A percentile compares a stretch with the other conserved stretches of the same genome.
Evolutionary conservation across 2,329 filamentous ascomycete species (phyloP).

Genomic region (Elsinoe necatrix): DNA sequence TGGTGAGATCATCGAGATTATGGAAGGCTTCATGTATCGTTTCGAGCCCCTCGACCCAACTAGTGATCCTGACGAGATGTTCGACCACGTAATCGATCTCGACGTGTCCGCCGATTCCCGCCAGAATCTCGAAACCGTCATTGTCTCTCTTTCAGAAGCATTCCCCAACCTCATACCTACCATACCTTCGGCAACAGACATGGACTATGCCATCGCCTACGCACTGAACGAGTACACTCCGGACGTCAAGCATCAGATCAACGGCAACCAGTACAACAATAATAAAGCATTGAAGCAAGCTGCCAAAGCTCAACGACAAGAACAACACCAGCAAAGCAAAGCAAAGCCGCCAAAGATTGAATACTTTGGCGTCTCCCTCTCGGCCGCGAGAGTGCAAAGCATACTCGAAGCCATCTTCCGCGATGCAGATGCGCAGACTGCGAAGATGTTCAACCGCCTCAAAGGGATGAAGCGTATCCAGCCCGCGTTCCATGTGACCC

Average conservation of each 20-base stretch:
- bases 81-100: slow-evolving; percentile 78
- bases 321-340: slow-evolving; percentile 21
- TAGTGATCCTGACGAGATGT: slow-evolving; percentile 64
- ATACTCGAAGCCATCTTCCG: slow-evolving; percentile 65
- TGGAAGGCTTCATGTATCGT: slow-evolving; percentile 84
- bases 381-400: slow-evolving; percentile 42
- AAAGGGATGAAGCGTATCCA: slow-evolving; percentile 68
- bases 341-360: slow-evolving; percentile 45
- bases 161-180: slow-evolving; percentile 69
- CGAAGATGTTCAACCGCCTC: slow-evolving; percentile 68
- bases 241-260: slow-evolving; percentile 65
- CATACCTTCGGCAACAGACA: slow-evolving; percentile 61
- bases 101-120: slow-evolving; percentile 70
- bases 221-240: slow-evolving; percentile 73
- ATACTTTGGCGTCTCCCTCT: slow-evolving; percentile 55
- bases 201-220: slow-evolving; percentile 69
- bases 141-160: slow-evolving; percentile 60
- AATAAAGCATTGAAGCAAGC: slow-evolving; percentile 18
- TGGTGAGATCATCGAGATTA: slow-evolving; percentile 74
- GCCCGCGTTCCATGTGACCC: slow-evolving; percentile 81
- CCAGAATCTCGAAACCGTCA: slow-evolving; percentile 72
- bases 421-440: slow-evolving; percentile 43
- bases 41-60: slow-evolving; percentile 70
- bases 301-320: slow-evolving; percentile 15
- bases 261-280: slow-evolving; percentile 38